Evolutionary conservation across 78 protist genomes (phyloP), one percentile per base, ranked within the genome.

Genomic region (Dictyostelium purpureum): DNA sequence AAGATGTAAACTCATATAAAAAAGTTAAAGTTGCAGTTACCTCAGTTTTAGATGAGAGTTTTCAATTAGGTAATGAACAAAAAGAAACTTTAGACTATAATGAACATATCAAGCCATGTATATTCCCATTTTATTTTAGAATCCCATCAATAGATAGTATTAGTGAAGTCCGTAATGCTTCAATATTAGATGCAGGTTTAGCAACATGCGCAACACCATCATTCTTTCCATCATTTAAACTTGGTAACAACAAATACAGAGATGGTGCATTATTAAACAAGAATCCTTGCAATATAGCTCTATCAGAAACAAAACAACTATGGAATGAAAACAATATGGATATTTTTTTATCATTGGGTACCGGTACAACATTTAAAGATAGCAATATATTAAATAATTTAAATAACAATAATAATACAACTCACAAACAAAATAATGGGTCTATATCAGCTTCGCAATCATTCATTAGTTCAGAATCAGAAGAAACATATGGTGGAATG

Each of bases 201-300:
- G 81, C 67, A 24, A 75, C 81, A 0, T 14, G 38, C 21, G 65
- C 81, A 33, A 52, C 57, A 6, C 66, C 81, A 75, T 31, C 81
- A 0, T n/a, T 42, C 1, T 75, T 75, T 35, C 47, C 65, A 47
- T 26, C 81, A 18, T 71, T 11, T 71, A 71, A 43, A 24, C 24
- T 71, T 71, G 54, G 51, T 24, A 43, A 43, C 43, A 38, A 43
- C 0, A 35, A 75, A 45, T 75, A 45, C 28, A 35, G 56, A 26
- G 81, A 75, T 75, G 79, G 79, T 16, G 79, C 63, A 7, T 35
- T 45, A 18, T 12, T 21, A 35, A 52, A 33, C 16, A 52, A 52
- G 10, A 75, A 75, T 35, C 65, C 81, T 4, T 75, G 45, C 33
- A 16, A 31, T 14, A 6, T 75, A 3, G 81, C 81, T 10, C 21